Conservation (phyloP, 2,329 filamentous ascomycete genomes). For the Monosporascus sp. region DNA sequence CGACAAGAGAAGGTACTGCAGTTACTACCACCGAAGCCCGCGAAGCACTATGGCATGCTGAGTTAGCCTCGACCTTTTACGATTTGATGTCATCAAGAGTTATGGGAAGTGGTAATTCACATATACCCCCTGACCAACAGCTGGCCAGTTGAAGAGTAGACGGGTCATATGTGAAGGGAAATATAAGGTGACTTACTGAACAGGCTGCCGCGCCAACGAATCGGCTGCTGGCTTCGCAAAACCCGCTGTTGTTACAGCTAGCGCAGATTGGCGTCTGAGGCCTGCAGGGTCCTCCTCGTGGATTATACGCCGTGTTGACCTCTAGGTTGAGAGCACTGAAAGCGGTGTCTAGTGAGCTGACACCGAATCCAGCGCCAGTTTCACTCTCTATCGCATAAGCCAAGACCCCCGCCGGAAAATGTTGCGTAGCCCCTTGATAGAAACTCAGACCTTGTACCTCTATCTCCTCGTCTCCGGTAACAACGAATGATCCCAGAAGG, state of each 20-base stretch:
- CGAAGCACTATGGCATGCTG: conserved; percentile 28
- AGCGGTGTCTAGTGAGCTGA: conserved; percentile 31
- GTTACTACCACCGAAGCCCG: conserved; percentile 32
- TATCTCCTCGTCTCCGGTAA: conserved; percentile 35
- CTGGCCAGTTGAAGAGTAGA: background rate
- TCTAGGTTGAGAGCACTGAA: conserved; percentile 29
- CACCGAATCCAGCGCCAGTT: conserved; percentile 32
- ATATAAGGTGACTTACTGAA: conserved; percentile 6
- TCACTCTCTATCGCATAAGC: conserved; percentile 37
- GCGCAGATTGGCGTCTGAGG: conserved; percentile 25
- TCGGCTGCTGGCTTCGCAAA: conserved; percentile 20
- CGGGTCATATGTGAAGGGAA: background rate
- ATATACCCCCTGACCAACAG: background rate
- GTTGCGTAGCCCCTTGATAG: conserved; percentile 31
- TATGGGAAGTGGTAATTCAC: background rate
- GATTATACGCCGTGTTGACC: conserved; percentile 33
- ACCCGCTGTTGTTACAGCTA: conserved; percentile 34
- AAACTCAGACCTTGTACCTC: conserved; percentile 37
- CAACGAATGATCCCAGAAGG: conserved; percentile 29
- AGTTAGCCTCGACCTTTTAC: background rate
- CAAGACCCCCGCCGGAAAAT: conserved; percentile 33
- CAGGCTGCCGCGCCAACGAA: conserved; percentile 19
- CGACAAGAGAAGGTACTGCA: conserved; percentile 34
- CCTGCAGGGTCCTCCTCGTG: conserved; percentile 21
- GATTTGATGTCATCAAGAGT: background rate